These are phyloP conservation scores for Diversispora eburnea DNA, from an alignment of 192 early-diverging fungal species.

Conservation along the genomic window DNA sequence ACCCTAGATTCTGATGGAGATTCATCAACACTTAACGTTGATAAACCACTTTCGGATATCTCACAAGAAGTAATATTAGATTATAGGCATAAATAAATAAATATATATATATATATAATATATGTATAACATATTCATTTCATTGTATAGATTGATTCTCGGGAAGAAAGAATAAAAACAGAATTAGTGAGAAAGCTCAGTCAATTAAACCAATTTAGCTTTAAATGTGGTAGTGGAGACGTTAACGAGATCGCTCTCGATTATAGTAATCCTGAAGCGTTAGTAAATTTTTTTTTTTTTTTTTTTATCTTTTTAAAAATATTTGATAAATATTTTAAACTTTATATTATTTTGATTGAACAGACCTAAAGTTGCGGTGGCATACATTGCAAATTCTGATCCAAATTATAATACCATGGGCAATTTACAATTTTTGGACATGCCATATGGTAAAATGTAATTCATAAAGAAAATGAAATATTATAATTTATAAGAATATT, in stretches of 20 bases:
- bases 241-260: neutral
- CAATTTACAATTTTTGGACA: neutral
- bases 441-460: neutral
- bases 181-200: neutral
- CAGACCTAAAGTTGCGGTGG: neutral
- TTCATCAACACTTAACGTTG: too few species aligned
- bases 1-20: too few species aligned
- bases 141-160: neutral
- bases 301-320: neutral
- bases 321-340: neutral
- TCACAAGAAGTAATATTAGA: too few species aligned
- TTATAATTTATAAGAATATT: too few species aligned
- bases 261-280: neutral
- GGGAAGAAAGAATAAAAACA: neutral
- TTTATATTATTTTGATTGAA: too few species aligned
- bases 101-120: neutral
- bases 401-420: neutral
- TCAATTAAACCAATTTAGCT: neutral
- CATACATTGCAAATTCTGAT: neutral
- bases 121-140: neutral
- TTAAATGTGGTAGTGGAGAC: neutral
- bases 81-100: too few species aligned
- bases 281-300: neutral
- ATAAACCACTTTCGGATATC: too few species aligned
- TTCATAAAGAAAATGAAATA: neutral